These are phyloP conservation scores for Ampelocalamus luodianensis DNA, from an alignment of 176 grass and related monocot genomes.

Conservation along the genomic window DNA sequence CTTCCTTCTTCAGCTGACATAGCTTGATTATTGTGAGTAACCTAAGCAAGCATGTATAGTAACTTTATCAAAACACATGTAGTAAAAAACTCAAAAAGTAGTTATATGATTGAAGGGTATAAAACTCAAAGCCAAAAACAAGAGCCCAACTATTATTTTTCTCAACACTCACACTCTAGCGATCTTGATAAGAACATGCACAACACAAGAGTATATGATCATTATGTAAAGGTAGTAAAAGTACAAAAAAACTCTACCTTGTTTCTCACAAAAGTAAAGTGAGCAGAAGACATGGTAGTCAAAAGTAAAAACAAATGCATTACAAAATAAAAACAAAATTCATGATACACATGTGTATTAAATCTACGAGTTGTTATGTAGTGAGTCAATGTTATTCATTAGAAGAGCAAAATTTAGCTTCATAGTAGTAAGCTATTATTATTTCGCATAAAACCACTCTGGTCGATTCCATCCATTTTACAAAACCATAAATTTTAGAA, in stretches of 20 bases:
- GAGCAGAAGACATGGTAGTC: background rate
- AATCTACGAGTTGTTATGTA: background rate
- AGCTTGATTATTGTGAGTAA: slow-evolving; percentile 31
- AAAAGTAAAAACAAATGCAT: background rate
- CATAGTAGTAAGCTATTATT: background rate
- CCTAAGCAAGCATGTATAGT: slow-evolving; percentile 29
- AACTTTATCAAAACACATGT: slow-evolving; percentile 9
- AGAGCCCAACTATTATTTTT: slow-evolving; percentile 17
- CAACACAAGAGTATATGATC: background rate
- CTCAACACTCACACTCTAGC: background rate
- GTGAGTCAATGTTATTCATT: background rate
- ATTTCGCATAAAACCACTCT: background rate
- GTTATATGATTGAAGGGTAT: background rate
- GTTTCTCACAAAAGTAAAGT: background rate
- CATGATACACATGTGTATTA: background rate
- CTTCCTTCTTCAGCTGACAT: slow-evolving; percentile 50
- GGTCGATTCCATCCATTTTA: background rate
- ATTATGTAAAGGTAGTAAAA: background rate
- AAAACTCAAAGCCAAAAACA: slow-evolving; percentile 18
- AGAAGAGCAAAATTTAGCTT: background rate
- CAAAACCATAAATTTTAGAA: background rate
- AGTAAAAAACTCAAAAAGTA: slow-evolving; percentile 4
- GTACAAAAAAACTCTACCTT: too few species aligned
- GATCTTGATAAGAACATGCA: background rate
- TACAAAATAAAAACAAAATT: background rate